Evolutionary conservation across 176 grass and related monocot genomes (phyloP), one percentile per base, ranked within the genome.

Genomic region (Pontederia paniculata): DNA sequence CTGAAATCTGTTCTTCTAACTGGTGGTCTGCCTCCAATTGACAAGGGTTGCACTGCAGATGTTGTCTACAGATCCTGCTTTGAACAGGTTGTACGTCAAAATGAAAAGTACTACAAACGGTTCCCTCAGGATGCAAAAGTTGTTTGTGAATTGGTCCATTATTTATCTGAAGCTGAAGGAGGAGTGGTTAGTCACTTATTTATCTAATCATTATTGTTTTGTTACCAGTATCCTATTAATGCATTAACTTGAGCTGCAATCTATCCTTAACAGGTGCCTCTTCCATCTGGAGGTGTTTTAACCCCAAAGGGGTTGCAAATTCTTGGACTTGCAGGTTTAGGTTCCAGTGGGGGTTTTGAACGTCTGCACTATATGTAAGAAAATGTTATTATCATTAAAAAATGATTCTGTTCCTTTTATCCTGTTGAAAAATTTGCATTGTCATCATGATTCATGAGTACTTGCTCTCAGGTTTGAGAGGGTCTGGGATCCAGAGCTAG

Each of bases 401-500:
- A 37, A 19, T 72, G 3, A 10, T 41, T 70, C 15, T 50, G 28
- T 37, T 37, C 28, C 28, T 6, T 37, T 5, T 37, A 37, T 37
- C 28, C 28, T 37, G 28, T 37, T 37, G 28, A 6, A 2, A 37
- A 2, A 37, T 37, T 52, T 20, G n/a, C 25, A 45, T 62, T 52
- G 42, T 43, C 12, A 21, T 2, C 21, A 41, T 21, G 12, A 9
- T 22, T 21, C 66, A 25, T 53, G 14, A 67, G 41, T 58, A 13
- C 53, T 73, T 23, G 50, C 48, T 63, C 17, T 68, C 69, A 97
- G 91, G 72, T 58, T 97, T n/a, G 91, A 97, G 60, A 85, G 86
- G 55, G 83, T 88, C 28, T 97, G 91, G 91, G 91, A 97, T 84
- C 91, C 86, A 79, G 60, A 81, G 84, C 61, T 97, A 58, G 83